Evolutionary conservation across 1,284 basidiomycete species (phyloP).

Genomic region (Moniliella sp.): DNA sequence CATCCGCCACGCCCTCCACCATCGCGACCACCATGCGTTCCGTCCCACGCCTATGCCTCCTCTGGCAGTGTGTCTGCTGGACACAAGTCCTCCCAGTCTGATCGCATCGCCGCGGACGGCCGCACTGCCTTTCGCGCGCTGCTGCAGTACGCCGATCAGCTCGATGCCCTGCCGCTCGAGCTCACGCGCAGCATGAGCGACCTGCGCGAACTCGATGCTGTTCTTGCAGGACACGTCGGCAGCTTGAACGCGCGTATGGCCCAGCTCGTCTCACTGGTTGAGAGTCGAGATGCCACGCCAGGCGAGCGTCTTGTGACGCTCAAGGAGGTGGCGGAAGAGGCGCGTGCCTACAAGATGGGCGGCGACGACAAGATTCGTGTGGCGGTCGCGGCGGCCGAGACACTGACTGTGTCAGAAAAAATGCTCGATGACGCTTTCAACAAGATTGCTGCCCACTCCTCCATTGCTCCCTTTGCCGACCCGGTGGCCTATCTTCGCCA

Average conservation of each 20-base stretch:
- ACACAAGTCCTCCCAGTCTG: no score
- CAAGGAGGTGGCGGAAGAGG: constrained; percentile 79
- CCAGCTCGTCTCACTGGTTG: constrained; percentile 17
- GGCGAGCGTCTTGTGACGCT: constrained; percentile 66
- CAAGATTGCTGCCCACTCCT: no score
- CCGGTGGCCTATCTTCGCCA: no score
- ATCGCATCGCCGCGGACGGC: no score
- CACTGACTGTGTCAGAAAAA: no score
- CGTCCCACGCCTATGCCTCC: no score
- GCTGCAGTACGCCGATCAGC: constrained; percentile 52
- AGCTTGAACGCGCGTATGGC: constrained; percentile 21
- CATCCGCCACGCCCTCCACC: no score
- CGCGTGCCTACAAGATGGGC: constrained; percentile 68
- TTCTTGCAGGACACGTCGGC: constrained; percentile 46
- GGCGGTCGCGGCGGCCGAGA: constrained; percentile 78
- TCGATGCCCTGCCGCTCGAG: constrained; percentile 79
- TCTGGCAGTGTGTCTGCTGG: no score
- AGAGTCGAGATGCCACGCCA: constrained; percentile 47
- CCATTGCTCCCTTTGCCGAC: no score
- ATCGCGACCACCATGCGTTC: no score
- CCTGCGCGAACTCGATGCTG: constrained; percentile 89
- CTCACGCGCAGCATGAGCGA: constrained; percentile 83
- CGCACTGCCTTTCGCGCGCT: no score
- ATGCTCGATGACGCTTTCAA: no score
- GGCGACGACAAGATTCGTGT: constrained; percentile 98